These are phyloP conservation scores for Phytophthora kernoviae DNA, from an alignment of 352 stramenopile genomes.

Conservation along the genomic window DNA sequence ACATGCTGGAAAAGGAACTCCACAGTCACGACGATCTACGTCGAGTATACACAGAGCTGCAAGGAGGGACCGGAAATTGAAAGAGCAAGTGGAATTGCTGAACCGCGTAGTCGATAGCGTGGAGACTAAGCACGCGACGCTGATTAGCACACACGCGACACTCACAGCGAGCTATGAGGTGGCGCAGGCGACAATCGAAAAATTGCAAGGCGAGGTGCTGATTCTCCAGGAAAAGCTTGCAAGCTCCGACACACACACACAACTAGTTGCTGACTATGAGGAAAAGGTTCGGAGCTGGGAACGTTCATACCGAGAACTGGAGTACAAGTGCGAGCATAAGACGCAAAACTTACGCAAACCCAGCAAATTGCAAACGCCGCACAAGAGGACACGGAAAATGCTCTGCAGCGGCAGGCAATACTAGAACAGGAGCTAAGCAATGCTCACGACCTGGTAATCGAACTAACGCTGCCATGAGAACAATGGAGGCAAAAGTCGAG, in stretches of 20 bases:
- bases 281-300: conserved; percentile 46
- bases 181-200: conserved; percentile 36
- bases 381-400: conserved; percentile 24
- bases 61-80: conserved; percentile 29
- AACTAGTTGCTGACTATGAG: conserved; percentile 47
- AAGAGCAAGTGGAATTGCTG: conserved; percentile 43
- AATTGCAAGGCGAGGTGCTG: conserved; percentile 36
- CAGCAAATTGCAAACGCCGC: conserved; percentile 29
- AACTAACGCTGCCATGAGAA: conserved; percentile 45
- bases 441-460: conserved; percentile 57
- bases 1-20: conserved; percentile 59
- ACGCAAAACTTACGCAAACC: conserved; percentile 23
- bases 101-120: conserved; percentile 41
- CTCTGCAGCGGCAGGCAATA: conserved; percentile 25
- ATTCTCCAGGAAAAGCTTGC: conserved; percentile 35
- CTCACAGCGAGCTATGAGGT: conserved; percentile 37
- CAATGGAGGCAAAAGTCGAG: conserved; percentile 55
- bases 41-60: conserved; percentile 33
- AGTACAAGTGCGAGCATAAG: conserved; percentile 33
- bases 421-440: conserved; percentile 44
- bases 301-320: conserved; percentile 31
- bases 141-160: conserved; percentile 33
- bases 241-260: conserved; percentile 16
- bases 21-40: conserved; percentile 39
- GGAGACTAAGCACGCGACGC: conserved; percentile 43